Conservation (phyloP, 2,329 filamentous ascomycete species). For the Fusarium concolor region DNA sequence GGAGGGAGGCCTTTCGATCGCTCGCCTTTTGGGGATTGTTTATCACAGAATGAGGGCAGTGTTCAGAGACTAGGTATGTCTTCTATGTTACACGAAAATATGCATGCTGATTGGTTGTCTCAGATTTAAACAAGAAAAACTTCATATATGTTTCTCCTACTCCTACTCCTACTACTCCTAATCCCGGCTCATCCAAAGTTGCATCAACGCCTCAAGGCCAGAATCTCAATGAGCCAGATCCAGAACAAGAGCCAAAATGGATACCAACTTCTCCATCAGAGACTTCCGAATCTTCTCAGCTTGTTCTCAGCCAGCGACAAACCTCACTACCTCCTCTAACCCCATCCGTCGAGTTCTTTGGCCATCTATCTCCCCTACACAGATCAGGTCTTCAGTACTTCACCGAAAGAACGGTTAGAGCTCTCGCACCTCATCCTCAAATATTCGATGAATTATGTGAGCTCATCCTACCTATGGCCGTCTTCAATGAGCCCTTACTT, state of each 20-base stretch:
- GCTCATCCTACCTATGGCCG: constrained; percentile 32
- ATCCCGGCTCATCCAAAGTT: neutral
- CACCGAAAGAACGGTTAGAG: constrained; percentile 33
- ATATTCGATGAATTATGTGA: constrained; percentile 35
- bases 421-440: constrained; percentile 29
- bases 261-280: neutral
- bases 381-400: constrained; percentile 37
- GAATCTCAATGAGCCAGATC: neutral
- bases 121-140: constrained; percentile 35
- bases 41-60: constrained; percentile 30
- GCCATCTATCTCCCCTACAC: constrained; percentile 31
- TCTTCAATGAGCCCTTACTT: constrained; percentile 30
- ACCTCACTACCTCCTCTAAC: constrained; percentile 1
- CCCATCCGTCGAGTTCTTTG: constrained; percentile 25
- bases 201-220: neutral
- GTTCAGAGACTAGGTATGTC: constrained; percentile 26
- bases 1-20: constrained; percentile 34
- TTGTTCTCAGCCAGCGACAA: constrained; percentile 5
- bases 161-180: constrained; percentile 20
- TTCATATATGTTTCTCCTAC: constrained; percentile 36
- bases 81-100: fast-evolving
- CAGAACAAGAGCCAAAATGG: neutral
- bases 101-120: neutral
- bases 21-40: constrained; percentile 32
- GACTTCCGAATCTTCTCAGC: neutral